These are phyloP conservation scores for Hymenoscyphus occultus DNA, from an alignment of 2,329 filamentous ascomycete genomes.

Conservation along the genomic window DNA sequence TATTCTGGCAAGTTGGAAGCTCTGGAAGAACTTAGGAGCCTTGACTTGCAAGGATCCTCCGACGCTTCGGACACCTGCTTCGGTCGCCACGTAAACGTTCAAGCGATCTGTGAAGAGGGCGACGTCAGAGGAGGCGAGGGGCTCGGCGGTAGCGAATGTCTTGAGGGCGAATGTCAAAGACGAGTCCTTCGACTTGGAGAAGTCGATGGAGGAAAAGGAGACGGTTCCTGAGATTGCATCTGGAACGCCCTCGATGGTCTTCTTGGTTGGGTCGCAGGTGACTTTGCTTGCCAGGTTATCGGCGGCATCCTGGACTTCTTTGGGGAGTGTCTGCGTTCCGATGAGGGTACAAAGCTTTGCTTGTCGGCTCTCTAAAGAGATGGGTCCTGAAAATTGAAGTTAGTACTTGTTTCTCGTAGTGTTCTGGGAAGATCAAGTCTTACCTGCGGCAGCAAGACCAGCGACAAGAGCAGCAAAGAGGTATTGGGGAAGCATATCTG, in stretches of 20 bases:
- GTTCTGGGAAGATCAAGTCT: neutral
- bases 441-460: conserved; percentile 9
- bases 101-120: conserved; percentile 51
- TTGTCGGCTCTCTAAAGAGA: conserved; percentile 10
- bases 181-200: conserved; percentile 46
- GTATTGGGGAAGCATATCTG: conserved; percentile 9
- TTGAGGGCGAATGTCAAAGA: conserved; percentile 54
- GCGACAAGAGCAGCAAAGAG: conserved; percentile 7
- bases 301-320: conserved; percentile 46
- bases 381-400: conserved; percentile 4
- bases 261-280: conserved; percentile 48
- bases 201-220: conserved; percentile 55
- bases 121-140: conserved; percentile 49
- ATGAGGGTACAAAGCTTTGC: conserved; percentile 51
- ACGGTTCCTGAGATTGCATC: conserved; percentile 52
- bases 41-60: conserved; percentile 55
- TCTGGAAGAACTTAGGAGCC: conserved; percentile 61
- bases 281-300: conserved; percentile 42
- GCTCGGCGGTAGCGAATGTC: conserved; percentile 50
- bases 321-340: conserved; percentile 49
- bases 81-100: conserved; percentile 57
- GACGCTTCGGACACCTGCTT: conserved; percentile 54
- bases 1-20: conserved; percentile 57
- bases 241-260: conserved; percentile 52
- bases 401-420: neutral